These are phyloP conservation scores for Pelargonium myrrhifolium DNA, from an alignment of 441 rosid genomes.

Conservation along the genomic window DNA sequence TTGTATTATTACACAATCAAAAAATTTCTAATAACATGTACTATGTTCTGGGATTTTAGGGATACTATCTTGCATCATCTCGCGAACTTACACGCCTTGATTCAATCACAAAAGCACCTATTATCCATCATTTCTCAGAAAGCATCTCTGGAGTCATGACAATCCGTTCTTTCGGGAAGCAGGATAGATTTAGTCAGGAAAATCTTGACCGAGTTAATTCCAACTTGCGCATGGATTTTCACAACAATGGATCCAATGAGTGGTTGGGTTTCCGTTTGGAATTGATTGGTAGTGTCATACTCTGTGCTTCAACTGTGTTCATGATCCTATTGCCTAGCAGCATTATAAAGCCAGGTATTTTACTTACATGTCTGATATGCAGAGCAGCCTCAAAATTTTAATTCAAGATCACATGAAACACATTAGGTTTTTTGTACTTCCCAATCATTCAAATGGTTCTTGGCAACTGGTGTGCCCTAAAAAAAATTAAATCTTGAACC, in stretches of 20 bases:
- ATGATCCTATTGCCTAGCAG: slow-evolving; percentile 52
- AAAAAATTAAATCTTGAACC: no score
- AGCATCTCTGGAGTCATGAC: slow-evolving; percentile 81
- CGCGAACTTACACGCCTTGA: slow-evolving; percentile 84
- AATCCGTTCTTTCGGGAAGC: slow-evolving; percentile 74
- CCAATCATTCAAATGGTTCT: no score
- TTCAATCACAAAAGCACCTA: slow-evolving; percentile 74
- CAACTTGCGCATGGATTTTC: slow-evolving; percentile 84
- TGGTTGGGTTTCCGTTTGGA: slow-evolving; percentile 86
- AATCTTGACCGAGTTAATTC: slow-evolving; percentile 57
- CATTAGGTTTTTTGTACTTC: no score
- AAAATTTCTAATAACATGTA: not conserved
- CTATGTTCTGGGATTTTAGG: slow-evolving; percentile 25
- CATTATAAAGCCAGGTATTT: slow-evolving; percentile 81
- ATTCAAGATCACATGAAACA: not conserved
- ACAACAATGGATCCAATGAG: slow-evolving; percentile 74
- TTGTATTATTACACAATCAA: not conserved
- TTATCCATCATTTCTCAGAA: slow-evolving; percentile 87
- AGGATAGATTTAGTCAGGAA: slow-evolving; percentile 66
- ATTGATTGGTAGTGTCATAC: slow-evolving; percentile 55
- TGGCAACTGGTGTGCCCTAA: no score
- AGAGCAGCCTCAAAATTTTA: slow-evolving; percentile 55
- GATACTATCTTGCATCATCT: slow-evolving; percentile 63
- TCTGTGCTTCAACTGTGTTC: slow-evolving; percentile 53
- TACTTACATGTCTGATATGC: no score